phyloP scores from a whole-genome alignment of 768 basidiomycete species.

The Calocera viscosa region DNA sequence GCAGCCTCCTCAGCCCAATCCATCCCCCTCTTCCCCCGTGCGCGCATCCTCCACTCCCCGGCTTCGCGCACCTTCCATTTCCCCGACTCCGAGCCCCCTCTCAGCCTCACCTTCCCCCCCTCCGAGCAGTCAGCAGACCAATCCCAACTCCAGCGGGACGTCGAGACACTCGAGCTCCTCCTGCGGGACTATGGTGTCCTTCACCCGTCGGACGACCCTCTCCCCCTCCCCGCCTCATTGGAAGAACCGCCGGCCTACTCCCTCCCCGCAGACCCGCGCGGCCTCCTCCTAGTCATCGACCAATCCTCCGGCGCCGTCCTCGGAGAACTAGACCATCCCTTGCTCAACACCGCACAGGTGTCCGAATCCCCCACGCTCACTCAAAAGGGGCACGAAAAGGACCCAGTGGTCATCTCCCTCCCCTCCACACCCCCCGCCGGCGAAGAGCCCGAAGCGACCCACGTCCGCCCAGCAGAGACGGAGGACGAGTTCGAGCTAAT shows the following conservation, averaged over 20 bases:
- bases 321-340: conserved; percentile 49
- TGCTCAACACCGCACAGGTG: conserved; percentile 46
- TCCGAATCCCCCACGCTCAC: conserved; percentile 29
- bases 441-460: conserved; percentile 31
- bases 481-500: conserved; percentile 60
- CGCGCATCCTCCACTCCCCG: conserved; percentile 29
- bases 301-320: conserved; percentile 60
- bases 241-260: conserved; percentile 10
- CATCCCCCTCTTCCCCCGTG: conserved; percentile 32
- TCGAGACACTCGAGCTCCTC: conserved; percentile 54
- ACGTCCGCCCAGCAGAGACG: conserved; percentile 49
- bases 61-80: conserved; percentile 27
- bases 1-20: conserved; percentile 42
- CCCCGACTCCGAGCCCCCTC: conserved; percentile 23
- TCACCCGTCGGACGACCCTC: conserved; percentile 10
- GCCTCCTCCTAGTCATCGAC: conserved; percentile 58
- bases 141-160: conserved; percentile 40
- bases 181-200: conserved; percentile 48
- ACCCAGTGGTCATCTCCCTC: conserved; percentile 63
- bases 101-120: conserved; percentile 24
- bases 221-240: conserved; percentile 15
- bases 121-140: conserved; percentile 25
- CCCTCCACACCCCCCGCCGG: conserved; percentile 20
- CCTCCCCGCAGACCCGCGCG: conserved; percentile 20
- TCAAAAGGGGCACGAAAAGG: conserved; percentile 39